phyloP scores from a whole-genome alignment of 164 flowering plant genomes.

The Buxus sempervirens region DNA sequence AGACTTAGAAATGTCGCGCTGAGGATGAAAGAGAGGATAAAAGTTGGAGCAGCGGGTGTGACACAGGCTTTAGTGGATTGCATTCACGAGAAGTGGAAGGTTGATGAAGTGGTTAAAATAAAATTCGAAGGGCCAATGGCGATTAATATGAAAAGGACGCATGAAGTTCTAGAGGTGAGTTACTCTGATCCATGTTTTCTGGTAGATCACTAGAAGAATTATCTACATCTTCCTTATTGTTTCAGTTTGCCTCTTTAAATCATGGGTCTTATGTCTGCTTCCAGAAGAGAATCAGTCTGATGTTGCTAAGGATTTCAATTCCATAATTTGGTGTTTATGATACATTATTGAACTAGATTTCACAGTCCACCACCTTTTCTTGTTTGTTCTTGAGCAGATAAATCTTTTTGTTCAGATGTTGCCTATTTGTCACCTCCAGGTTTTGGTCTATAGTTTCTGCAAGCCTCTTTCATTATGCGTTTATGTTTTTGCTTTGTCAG shows the following conservation, averaged over 20 bases:
- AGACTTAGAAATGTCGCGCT: slow-evolving; percentile 70
- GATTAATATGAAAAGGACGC: slow-evolving; percentile 74
- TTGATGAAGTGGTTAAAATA: slow-evolving; percentile 79
- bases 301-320: not conserved
- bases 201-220: not conserved
- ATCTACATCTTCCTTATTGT: not conserved
- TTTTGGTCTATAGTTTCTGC: not conserved
- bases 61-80: slow-evolving; percentile 68
- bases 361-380: no score
- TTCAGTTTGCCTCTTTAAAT: not conserved
- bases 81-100: slow-evolving; percentile 78
- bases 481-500: slow-evolving; percentile 36
- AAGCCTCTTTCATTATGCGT: slow-evolving; percentile 2
- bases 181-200: not conserved
- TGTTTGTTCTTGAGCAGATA: not conserved
- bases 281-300: not conserved
- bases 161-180: slow-evolving; percentile 78
- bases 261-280: not conserved
- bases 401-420: not conserved
- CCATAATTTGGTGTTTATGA: not conserved
- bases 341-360: no score
- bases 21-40: slow-evolving; percentile 75
- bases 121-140: slow-evolving; percentile 75
- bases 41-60: slow-evolving; percentile 71
- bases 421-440: not conserved